Evolutionary conservation across 1,284 basidiomycete species (phyloP).

Genomic region (Ceratobasidium sp.): DNA sequence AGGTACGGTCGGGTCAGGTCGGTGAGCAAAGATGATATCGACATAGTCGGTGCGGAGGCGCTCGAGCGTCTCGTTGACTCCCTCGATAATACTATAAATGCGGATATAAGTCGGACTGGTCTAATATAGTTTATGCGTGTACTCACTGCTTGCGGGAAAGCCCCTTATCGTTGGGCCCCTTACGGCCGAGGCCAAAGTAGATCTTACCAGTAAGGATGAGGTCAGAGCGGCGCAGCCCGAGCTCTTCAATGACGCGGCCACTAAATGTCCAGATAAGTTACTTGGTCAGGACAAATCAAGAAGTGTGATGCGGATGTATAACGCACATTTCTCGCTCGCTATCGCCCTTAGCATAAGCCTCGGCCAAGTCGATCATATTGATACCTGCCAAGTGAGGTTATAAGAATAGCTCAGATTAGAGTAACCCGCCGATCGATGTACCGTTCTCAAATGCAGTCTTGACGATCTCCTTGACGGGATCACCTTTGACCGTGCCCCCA

Average conservation of each 20-base stretch:
- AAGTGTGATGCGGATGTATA: not conserved
- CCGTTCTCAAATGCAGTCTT: conserved; percentile 69
- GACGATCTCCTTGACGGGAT: conserved; percentile 67
- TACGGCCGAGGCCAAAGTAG: conserved; percentile 61
- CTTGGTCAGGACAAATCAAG: not conserved
- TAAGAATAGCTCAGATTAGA: not conserved
- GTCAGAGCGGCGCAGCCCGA: conserved; percentile 77
- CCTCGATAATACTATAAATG: conserved; percentile 71
- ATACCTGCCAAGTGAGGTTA: conserved; percentile 59
- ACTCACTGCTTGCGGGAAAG: conserved; percentile 55
- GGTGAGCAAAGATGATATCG: conserved; percentile 51
- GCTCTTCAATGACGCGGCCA: conserved; percentile 81
- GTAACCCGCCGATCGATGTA: not conserved
- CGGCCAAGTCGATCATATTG: conserved; percentile 71
- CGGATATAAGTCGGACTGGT: conserved; percentile 1
- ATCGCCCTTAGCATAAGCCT: conserved; percentile 76
- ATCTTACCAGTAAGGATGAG: conserved; percentile 81
- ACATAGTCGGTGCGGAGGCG: conserved; percentile 81
- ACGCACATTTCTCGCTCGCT: conserved; percentile 72
- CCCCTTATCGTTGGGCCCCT: conserved; percentile 72
- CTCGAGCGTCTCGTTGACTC: conserved; percentile 74
- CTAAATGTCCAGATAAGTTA: conserved; percentile 52
- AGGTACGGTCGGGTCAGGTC: conserved; percentile 62
- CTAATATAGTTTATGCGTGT: not conserved
- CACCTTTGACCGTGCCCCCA: conserved; percentile 47